Evolutionary conservation across 2,329 filamentous ascomycete species (phyloP).

Genomic region (Aspergillus ibericus): DNA sequence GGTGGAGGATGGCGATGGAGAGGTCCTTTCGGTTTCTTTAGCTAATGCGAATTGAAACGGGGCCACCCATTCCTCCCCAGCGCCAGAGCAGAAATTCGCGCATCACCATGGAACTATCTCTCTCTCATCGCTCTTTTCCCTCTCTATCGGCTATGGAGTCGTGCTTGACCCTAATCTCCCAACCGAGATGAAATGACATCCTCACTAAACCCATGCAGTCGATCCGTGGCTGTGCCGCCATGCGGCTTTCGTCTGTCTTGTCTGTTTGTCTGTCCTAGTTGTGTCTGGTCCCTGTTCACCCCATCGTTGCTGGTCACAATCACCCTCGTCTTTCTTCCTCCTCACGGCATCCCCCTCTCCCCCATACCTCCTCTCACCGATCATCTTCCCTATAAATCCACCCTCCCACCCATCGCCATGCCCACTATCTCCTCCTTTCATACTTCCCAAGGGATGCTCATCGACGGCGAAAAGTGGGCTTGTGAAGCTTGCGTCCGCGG

Average conservation of each 20-base stretch:
- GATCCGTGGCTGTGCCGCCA: constrained; percentile 15
- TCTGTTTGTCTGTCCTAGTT: too few species aligned
- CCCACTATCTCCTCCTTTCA: not conserved
- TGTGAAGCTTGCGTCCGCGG: constrained; percentile 96
- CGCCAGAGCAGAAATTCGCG: not conserved
- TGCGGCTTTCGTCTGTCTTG: not conserved
- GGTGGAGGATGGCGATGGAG: too few species aligned
- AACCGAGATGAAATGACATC: constrained; percentile 3
- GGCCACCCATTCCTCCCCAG: not conserved
- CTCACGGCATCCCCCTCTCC: constrained; percentile 13
- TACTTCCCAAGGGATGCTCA: constrained; percentile 60
- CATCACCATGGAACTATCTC: too few species aligned
- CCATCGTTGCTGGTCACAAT: too few species aligned
- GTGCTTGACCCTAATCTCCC: not conserved
- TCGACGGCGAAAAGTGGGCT: constrained; percentile 94
- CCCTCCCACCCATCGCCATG: constrained; percentile 14
- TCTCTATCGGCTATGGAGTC: too few species aligned
- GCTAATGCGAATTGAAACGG: constrained; percentile 1
- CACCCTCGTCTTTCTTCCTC: constrained; percentile 4
- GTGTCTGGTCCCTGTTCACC: too few species aligned
- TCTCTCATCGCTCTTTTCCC: too few species aligned
- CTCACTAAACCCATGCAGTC: constrained; percentile 17
- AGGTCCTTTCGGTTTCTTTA: not conserved
- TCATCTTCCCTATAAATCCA: constrained; percentile 20
- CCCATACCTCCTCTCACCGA: constrained; percentile 6